phyloP scores from a whole-genome alignment of 306 rosid species.

The Nissolia schottii region DNA sequence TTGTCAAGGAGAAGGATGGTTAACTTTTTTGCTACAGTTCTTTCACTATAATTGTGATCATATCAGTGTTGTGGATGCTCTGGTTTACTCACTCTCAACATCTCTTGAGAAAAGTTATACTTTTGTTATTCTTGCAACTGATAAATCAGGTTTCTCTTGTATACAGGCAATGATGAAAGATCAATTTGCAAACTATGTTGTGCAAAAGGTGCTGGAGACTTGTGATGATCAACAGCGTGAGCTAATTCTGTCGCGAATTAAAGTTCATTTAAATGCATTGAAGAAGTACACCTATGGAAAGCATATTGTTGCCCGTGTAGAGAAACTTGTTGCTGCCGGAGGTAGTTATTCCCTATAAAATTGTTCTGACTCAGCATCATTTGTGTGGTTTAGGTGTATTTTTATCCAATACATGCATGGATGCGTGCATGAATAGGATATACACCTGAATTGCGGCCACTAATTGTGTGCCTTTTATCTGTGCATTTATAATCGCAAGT shows the following conservation, averaged over 20 bases:
- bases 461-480: too few species aligned
- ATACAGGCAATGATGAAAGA: slow-evolving; percentile 85
- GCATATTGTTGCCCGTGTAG: slow-evolving; percentile 94
- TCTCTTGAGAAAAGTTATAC: too few species aligned
- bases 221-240: slow-evolving; percentile 98
- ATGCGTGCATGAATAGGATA: background rate
- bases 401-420: too few species aligned
- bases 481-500: too few species aligned
- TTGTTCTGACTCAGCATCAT: too few species aligned
- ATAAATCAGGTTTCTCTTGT: background rate
- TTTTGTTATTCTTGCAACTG: background rate
- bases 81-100: background rate
- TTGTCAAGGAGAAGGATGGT: background rate
- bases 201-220: slow-evolving; percentile 93
- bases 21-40: background rate
- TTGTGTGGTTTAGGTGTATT: too few species aligned
- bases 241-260: slow-evolving; percentile 83
- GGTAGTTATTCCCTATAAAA: slow-evolving; percentile 57
- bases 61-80: background rate
- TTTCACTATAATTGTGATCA: background rate
- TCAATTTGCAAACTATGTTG: slow-evolving; percentile 93
- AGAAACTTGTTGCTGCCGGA: slow-evolving; percentile 97
- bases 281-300: slow-evolving; percentile 93
- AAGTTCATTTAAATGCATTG: slow-evolving; percentile 92
- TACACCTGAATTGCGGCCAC: background rate